Evolutionary conservation across 2,329 filamentous ascomycete genomes (phyloP), one percentile per base, ranked within the genome.

Genomic region (Eutypella sp.): DNA sequence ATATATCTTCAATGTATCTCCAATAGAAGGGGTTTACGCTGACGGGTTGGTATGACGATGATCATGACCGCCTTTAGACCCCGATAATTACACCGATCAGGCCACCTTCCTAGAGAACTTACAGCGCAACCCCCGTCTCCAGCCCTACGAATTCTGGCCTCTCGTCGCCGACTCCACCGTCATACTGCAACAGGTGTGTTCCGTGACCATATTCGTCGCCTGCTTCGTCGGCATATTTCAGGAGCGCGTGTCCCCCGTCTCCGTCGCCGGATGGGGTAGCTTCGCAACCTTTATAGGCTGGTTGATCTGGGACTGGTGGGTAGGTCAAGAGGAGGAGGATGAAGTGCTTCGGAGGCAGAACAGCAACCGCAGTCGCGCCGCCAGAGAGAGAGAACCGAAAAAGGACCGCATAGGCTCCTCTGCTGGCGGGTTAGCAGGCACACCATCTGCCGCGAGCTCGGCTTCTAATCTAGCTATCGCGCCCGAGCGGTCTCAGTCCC

Each of bases 61-160:
- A 2, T 18, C 16, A 20, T 38, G 33, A 33, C 46, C 52, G 34
- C 43, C 41, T 36, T 27, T 56, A 91, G 89, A 95, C 63, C 91
- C 93, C n/a, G 93, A 99, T 67, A 99, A 99, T 67, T 97, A 97
- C 65, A 97, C 93, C 34, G 93, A 99, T 64, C 90, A 93, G 63
- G 88, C 89, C 49, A 97, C 93, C 2, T 99, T 99, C 59, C 84
- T 99, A 55, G 92, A 96, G 62, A 90, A 95, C 58, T 81, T 99
- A 16, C 92, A 99, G 67, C 82, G 91, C 40, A 99, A 99, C 65
- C 92, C 92, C 4, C 84, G 91, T 34, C 79, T 97, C 43, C 86
- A 93, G 55, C 92, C 92, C 0, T 99, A 99, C 67, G 91, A 97
- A 61, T 99, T 99, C 68, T 99, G 93, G 92, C 89, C 91, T 8